These are phyloP conservation scores for Chlorella variabilis DNA, from an alignment of 163 green algal species.

Conservation along the genomic window DNA sequence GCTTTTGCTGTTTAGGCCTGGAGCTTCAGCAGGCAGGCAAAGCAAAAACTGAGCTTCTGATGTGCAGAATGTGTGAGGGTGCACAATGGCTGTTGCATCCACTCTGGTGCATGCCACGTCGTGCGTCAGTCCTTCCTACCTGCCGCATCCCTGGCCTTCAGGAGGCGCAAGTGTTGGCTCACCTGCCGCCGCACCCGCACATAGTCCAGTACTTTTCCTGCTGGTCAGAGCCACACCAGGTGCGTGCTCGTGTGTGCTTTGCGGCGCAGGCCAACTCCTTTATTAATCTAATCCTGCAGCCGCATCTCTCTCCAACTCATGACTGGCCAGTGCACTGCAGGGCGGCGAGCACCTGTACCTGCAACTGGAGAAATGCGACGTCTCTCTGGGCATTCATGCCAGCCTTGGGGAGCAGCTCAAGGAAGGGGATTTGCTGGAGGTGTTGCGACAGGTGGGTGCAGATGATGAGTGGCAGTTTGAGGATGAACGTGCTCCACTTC, in stretches of 20 bases:
- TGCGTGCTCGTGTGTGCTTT: slow-evolving; percentile 1
- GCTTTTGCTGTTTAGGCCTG: too few relatives aligned
- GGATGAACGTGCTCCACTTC: too few relatives aligned
- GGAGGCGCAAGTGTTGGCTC: slow-evolving; percentile 82
- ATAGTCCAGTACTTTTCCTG: slow-evolving; percentile 81
- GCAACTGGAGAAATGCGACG: slow-evolving; percentile 83
- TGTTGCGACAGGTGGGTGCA: slow-evolving; percentile 73
- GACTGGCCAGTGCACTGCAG: not conserved
- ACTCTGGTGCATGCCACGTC: too few relatives aligned
- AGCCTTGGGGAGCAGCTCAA: slow-evolving; percentile 47
- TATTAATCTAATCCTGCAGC: too few relatives aligned
- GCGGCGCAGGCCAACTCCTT: too few relatives aligned
- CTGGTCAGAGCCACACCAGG: slow-evolving; percentile 74
- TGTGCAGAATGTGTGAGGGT: too few relatives aligned
- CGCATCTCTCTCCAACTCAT: too few relatives aligned
- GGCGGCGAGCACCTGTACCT: slow-evolving; percentile 77
- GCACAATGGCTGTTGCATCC: too few relatives aligned
- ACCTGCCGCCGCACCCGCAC: slow-evolving; percentile 74
- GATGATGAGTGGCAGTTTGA: not conserved
- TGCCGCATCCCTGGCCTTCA: slow-evolving; percentile 40
- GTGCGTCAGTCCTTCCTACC: not conserved
- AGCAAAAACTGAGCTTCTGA: too few relatives aligned
- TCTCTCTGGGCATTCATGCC: slow-evolving; percentile 59
- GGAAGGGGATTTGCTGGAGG: slow-evolving; percentile 74
- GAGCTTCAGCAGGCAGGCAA: too few relatives aligned